Base-by-base conservation (phyloP, 2,329 filamentous ascomycete species). In the Massarina eburnea region DNA sequence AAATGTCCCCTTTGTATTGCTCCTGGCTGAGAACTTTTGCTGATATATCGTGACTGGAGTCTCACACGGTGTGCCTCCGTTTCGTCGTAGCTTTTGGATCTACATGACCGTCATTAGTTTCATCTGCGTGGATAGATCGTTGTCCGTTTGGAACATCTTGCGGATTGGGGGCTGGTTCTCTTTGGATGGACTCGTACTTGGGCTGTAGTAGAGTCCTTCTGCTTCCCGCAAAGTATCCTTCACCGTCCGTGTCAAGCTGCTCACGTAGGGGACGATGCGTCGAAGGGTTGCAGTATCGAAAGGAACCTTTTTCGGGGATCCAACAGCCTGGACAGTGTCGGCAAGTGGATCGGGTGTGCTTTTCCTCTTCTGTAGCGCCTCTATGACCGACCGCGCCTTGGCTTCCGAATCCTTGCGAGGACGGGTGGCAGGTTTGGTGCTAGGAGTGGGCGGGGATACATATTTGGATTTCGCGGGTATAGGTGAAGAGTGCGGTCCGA, bases 211-310 rank as follows among this genome's bases (percentile, higher is more conserved):
- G 10, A 77, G 63, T 18, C 72, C 74, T 59, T 77, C 75, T 14
- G 72, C 73, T 49, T 77, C 73, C 34, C 74, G 69, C 43, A 77
- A 57, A 2, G 68, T 68, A 39, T 74, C 72, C 55, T 77, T 77
- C 39, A 77, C 74, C 57, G 72, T 73, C 27, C 73, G 73, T 45
- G 73, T 75, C 45, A 78, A 63, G 8, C 70, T 71, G 46, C 68
- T 73, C 33, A 78, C 76, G 54, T 78, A 76, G 3, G 76, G 76
- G 20, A 86, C 82, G 45, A 86, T 80, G 58, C 83, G 80, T 53
- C 78, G 76, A 12, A 86, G 73, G 34, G 83, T 85, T 20, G 80
- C 80, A 2, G 82, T 85, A 58, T 85, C 82, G 59, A 86, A 86
- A 0, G 81, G 80, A n/a, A 85, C 76, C 56, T 84, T 85, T 54